phyloP scores from a whole-genome alignment of 2,329 filamentous ascomycete species.

The Fusarium scirpi region DNA sequence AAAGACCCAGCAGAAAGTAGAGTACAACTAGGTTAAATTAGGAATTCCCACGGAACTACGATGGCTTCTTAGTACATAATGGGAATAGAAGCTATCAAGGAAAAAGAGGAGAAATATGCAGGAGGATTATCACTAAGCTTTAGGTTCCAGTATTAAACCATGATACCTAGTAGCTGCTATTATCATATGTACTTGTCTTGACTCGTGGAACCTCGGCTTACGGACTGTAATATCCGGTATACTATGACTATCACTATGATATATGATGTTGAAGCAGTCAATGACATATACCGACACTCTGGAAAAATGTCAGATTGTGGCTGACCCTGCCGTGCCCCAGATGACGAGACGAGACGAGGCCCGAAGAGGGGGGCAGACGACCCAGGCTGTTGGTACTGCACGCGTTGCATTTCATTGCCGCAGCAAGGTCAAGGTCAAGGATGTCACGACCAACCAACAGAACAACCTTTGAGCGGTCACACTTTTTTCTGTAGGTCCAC shows the following conservation, averaged over 20 bases:
- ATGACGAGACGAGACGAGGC: background rate
- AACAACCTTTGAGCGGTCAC: background rate
- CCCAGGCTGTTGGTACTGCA: conserved; percentile 24
- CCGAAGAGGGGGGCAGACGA: conserved; percentile 3
- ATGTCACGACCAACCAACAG: background rate
- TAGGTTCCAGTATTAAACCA: background rate
- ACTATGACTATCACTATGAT: background rate
- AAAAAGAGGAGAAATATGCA: conserved; percentile 24
- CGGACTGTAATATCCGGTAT: background rate
- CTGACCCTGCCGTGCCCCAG: background rate
- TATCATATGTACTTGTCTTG: background rate
- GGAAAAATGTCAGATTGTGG: conserved; percentile 11
- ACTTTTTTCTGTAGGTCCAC: background rate
- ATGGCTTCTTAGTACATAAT: background rate
- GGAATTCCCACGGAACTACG: background rate
- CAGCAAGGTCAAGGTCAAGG: conserved; percentile 9
- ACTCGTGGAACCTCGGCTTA: conserved; percentile 2
- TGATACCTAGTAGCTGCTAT: background rate
- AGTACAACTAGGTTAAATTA: background rate
- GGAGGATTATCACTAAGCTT: background rate
- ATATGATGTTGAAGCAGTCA: background rate
- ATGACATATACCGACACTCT: conserved; percentile 14
- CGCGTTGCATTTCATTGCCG: background rate
- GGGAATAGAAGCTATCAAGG: conserved; percentile 19
- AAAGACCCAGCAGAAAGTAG: background rate